phyloP scores from a whole-genome alignment of 768 basidiomycete species.

The Boletus tomentosulus region DNA sequence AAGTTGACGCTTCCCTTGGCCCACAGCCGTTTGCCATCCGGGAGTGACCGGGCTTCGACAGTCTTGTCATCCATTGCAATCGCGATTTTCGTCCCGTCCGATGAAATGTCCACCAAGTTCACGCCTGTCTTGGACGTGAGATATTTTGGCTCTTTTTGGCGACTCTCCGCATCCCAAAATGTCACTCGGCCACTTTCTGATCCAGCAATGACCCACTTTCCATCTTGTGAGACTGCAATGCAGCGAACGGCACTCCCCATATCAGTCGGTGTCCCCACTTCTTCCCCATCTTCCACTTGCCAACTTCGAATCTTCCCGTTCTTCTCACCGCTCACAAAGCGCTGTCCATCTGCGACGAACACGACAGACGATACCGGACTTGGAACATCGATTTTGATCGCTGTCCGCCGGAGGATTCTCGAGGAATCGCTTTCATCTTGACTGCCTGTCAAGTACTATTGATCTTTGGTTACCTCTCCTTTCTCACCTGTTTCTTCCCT shows the following conservation, averaged over 20 bases:
- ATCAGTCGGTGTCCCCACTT: not conserved
- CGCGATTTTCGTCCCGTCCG: not conserved
- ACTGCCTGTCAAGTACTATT: no score
- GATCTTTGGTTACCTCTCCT: no score
- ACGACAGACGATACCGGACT: not conserved
- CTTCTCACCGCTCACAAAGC: not conserved
- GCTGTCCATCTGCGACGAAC: not conserved
- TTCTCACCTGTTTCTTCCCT: no score
- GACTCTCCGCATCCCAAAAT: not conserved
- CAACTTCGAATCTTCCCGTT: not conserved
- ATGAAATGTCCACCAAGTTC: not conserved
- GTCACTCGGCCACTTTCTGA: not conserved
- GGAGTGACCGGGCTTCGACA: not conserved
- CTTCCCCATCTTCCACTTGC: not conserved
- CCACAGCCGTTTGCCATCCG: not conserved
- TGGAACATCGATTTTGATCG: no score
- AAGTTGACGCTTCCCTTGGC: rapidly evolving
- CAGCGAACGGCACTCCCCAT: not conserved
- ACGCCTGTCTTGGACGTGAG: not conserved
- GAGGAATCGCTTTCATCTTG: no score
- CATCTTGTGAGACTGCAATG: not conserved
- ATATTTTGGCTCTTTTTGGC: not conserved
- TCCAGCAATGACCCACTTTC: no score
- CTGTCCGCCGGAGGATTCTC: no score
- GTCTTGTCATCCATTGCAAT: not conserved